Evolutionary conservation across 176 grass and related monocot species (phyloP), one percentile per base, ranked within the genome.

Genomic region (Chloris gayana): DNA sequence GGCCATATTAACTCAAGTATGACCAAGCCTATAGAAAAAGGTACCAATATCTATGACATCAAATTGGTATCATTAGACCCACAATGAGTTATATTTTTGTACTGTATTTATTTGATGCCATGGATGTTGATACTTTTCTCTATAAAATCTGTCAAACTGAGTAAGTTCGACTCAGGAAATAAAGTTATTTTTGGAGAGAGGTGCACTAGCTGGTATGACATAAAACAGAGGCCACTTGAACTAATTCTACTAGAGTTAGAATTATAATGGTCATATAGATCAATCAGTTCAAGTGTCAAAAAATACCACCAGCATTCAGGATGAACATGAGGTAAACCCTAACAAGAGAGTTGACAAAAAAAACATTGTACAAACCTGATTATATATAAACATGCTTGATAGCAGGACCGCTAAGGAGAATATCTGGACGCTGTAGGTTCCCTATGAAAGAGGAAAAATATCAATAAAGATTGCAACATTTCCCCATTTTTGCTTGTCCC

Each of bases 401-500:
- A 94, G 68, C 65, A 91, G 72, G 39, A 94, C 89, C 62, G 92
- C 92, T 26, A 94, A 18, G 67, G 89, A 94, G 46, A 92, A 90
- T 83, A 95, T 80, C 67, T 94, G 92, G 29, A 84, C 84, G 71
- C 92, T 94, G 70, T 94, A 92, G 64, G 87, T 95, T 70, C 89
- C 93, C 93, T 90, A 72, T 61, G 14, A 87, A 77, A 80, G 54
- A 53, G 46, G 15, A 27, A 69, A 74, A 14, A 45, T 66, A 26
- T 79, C 63, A 74, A 44, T 25, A 75, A 31, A 39, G 68, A 33
- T 15, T 59, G 22, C 37, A 41, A 9, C 33, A 5, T 3, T 41
- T 56, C 13, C n/a, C 44, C 60, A 4, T 35, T 79, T 54, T 31
- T 24, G 17, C 32, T 31, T 49, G 18, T 45, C 14, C 32, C 14